phyloP scores from a whole-genome alignment of 768 basidiomycete genomes.

The Suillus bovinus region DNA sequence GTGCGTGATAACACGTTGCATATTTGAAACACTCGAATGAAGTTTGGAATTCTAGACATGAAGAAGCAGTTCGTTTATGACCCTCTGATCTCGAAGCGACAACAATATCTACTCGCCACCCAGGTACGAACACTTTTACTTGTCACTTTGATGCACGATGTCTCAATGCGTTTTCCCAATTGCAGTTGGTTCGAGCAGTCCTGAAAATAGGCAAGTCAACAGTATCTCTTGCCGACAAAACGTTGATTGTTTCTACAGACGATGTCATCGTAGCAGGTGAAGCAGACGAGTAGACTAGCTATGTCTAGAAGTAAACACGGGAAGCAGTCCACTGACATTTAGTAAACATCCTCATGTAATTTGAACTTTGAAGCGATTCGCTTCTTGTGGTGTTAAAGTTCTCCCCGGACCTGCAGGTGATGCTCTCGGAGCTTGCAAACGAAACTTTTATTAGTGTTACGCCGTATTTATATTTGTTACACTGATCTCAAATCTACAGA shows the following conservation, averaged over 20 bases:
- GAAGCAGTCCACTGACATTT: constrained; percentile 17
- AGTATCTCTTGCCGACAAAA: constrained; percentile 1
- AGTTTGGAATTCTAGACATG: constrained; percentile 68
- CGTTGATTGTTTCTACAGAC: constrained; percentile 43
- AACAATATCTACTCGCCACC: constrained; percentile 96
- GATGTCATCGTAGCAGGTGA: constrained; percentile 78
- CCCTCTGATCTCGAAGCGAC: constrained; percentile 94
- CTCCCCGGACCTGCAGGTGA: background rate
- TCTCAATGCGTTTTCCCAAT: constrained; percentile 10
- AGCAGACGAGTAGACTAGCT: constrained; percentile 56
- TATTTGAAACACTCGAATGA: constrained; percentile 2
- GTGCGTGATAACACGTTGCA: constrained; percentile 41
- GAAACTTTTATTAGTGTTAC: background rate
- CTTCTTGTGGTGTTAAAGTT: background rate
- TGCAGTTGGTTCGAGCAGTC: constrained; percentile 78
- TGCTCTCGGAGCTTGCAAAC: background rate
- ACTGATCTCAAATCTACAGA: background rate
- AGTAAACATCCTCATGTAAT: constrained; percentile 26
- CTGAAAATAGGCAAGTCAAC: constrained; percentile 75
- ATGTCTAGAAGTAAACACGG: constrained; percentile 18
- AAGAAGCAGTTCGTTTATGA: constrained; percentile 96
- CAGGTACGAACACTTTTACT: constrained; percentile 54
- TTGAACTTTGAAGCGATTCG: constrained; percentile 12
- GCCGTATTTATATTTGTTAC: background rate
- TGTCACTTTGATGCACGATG: background rate